Percentiles rank a stretch among this genome's conserved stretches.
Evolutionary conservation across 1,139 yeast species (phyloP).

Genomic region (Magnusiomyces sp.): DNA sequence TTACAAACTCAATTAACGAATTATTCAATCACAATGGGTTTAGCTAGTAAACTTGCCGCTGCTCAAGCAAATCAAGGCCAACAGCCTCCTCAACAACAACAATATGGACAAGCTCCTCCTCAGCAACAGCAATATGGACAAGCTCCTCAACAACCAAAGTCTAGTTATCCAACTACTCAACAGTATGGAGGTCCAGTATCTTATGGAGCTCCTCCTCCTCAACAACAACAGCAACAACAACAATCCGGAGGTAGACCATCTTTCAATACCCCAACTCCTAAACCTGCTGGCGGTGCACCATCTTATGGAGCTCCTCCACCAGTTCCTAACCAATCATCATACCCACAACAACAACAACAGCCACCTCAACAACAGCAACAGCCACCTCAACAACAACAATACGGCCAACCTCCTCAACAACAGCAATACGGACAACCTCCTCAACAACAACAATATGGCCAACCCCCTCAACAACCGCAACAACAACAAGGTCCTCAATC

Average conservation of each 20-base stretch:
- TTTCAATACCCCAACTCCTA: neutral
- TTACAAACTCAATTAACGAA: too few species aligned
- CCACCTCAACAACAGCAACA: conserved; percentile 1
- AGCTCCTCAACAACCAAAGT: neutral
- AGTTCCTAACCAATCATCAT: neutral
- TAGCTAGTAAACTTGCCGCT: conserved; percentile 15
- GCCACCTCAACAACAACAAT: conserved; percentile 2
- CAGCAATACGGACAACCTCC: conserved; percentile 4
- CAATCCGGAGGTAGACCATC: neutral
- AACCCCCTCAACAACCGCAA: conserved; percentile 8
- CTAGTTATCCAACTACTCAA: conserved; percentile 1
- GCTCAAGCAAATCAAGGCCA: conserved; percentile 11
- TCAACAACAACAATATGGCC: conserved; percentile 13
- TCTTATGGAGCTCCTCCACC: neutral
- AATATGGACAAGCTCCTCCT: conserved; percentile 7
- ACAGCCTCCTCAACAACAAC: conserved; percentile 5
- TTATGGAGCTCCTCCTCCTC: neutral
- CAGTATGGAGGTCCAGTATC: neutral
- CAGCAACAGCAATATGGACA: conserved; percentile 5
- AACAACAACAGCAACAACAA: too few species aligned
- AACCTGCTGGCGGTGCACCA: neutral
- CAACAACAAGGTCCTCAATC: neutral
- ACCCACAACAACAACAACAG: neutral
- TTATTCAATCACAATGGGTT: conserved; percentile 10
- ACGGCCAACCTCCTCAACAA: neutral